Conservation (phyloP, 768 basidiomycete species). For the Cystofilobasidium macerans region DNA sequence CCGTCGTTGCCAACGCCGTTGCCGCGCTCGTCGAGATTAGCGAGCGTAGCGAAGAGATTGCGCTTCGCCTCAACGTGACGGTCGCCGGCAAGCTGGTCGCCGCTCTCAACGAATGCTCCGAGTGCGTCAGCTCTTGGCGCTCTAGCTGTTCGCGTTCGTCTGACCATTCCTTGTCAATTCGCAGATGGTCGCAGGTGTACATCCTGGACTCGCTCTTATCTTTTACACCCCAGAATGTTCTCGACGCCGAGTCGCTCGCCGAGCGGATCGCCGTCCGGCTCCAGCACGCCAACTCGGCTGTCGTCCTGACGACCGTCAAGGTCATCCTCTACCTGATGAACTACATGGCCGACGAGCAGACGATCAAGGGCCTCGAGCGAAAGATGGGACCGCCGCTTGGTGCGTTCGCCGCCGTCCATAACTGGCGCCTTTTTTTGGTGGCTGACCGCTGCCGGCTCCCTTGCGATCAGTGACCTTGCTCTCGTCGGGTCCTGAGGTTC, state of each 20-base stretch:
- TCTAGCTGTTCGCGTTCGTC: not conserved
- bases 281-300: conserved; percentile 97
- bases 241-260: conserved; percentile 88
- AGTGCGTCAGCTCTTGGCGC: conserved; percentile 59
- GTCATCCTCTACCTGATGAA: conserved; percentile 89
- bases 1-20: conserved; percentile 93
- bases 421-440: not conserved
- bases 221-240: conserved; percentile 76
- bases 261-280: conserved; percentile 87
- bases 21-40: conserved; percentile 94
- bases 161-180: not conserved
- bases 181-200: conserved; percentile 97
- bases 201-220: conserved; percentile 88
- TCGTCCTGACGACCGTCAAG: conserved; percentile 98
- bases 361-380: conserved; percentile 69
- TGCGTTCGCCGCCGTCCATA: conserved; percentile 29
- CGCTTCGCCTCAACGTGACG: conserved; percentile 74
- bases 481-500: conserved; percentile 91
- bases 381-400: conserved; percentile 91
- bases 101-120: conserved; percentile 89
- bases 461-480: conserved; percentile 63
- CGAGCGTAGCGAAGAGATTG: conserved; percentile 86
- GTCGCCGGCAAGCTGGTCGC: conserved; percentile 81
- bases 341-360: conserved; percentile 83
- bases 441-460: too few species aligned